These are phyloP conservation scores for Albatrellus ellisii DNA, from an alignment of 768 basidiomycete species.

Conservation along the genomic window DNA sequence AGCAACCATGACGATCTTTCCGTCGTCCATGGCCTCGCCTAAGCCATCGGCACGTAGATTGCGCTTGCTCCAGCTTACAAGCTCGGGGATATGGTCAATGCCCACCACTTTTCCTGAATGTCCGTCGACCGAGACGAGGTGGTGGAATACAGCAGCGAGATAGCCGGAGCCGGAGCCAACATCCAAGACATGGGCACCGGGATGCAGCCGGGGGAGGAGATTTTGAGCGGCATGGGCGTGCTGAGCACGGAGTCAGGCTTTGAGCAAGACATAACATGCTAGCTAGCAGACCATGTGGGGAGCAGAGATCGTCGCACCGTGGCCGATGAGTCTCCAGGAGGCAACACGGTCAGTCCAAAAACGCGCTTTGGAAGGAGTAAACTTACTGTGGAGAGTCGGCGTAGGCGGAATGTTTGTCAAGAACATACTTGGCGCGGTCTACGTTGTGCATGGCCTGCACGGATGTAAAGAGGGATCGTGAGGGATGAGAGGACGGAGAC, in stretches of 20 bases:
- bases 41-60: constrained; percentile 64
- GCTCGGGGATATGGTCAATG: constrained; percentile 80
- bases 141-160: constrained; percentile 67
- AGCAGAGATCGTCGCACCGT: constrained; percentile 88
- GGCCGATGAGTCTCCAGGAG: constrained; percentile 41
- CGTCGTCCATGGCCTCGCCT: constrained; percentile 35
- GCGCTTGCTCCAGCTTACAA: constrained; percentile 53
- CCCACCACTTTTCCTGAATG: constrained; percentile 59
- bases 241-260: constrained; percentile 22
- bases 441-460: constrained; percentile 32
- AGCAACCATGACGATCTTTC: constrained; percentile 44
- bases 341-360: neutral
- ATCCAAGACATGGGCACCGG: constrained; percentile 71
- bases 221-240: constrained; percentile 81
- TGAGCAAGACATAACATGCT: neutral
- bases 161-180: constrained; percentile 87
- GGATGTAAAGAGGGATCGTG: neutral
- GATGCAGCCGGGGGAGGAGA: constrained; percentile 56
- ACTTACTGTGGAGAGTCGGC: constrained; percentile 35
- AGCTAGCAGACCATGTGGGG: constrained; percentile 72
- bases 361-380: neutral
- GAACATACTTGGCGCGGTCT: constrained; percentile 34
- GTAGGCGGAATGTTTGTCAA: constrained; percentile 26
- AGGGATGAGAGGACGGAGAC: neutral
- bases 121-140: constrained; percentile 37